Base-by-base conservation (phyloP, 2,329 filamentous ascomycete species). In the Pseudogymnoascus sp. region DNA sequence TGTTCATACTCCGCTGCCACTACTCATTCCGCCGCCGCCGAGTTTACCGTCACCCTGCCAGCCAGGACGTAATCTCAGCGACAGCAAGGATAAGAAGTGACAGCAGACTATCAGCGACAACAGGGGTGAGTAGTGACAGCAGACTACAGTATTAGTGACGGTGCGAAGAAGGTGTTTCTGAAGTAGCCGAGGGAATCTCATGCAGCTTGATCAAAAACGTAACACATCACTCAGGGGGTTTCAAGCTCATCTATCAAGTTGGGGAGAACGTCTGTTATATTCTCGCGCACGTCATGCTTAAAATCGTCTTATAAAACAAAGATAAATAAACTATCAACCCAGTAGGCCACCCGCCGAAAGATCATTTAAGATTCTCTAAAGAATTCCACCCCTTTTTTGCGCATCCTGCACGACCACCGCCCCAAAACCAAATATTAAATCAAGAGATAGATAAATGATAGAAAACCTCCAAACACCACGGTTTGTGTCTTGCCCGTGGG, bases 371-470 rank as follows among this genome's bases (percentile, higher is more conserved):
- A 56, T 33, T 18, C 16, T 56, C 50, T 33, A 18, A 56, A 35
- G 28, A 56, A 35, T 35, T 31, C 47, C 23, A 8, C 47, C 42
- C 23, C 23, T 28, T 35, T 56, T 56, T 33, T 18, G 3, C 11
- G 25, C 50, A 4, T 56, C 28, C 28, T 33, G n/a, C n/a, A 56
- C 25, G 18, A 18, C 50, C 25, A 18, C 50, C 16, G n/a, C 50
- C 50, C 28, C 5, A 5, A 56, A 56, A 56, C 28, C 50, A 56
- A 56, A 35, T 56, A 56, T 56, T 56, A 56, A 56, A 56, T 56
- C 50, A 56, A 33, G n/a, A 56, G 28, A 33, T 56, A 33, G n/a
- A 56, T 56, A 56, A 31, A 56, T 56, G 28, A 56, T 10, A 56
- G n/a, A 11, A 28, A 33, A 5, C 25, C 25, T 56, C 50, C 8